phyloP scores from a whole-genome alignment of 1,284 basidiomycete species.

The Mycena sp. region DNA sequence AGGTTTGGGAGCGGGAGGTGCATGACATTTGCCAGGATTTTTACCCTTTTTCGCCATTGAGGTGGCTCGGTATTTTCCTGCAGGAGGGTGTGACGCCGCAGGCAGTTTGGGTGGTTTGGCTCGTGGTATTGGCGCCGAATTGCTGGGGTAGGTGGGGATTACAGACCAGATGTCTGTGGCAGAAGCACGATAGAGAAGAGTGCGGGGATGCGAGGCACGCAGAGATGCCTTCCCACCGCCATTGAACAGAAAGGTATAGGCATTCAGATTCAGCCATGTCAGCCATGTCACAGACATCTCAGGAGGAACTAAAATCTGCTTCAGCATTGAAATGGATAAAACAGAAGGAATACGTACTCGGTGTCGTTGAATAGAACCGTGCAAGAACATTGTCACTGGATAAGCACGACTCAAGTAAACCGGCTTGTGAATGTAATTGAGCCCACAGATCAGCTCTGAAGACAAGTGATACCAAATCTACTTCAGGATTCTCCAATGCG shows the following conservation, averaged over 20 bases:
- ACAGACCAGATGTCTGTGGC: no score
- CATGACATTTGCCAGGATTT: no score
- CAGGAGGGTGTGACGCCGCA: no score
- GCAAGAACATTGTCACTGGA: neutral
- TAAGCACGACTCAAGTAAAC: neutral
- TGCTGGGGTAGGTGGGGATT: no score
- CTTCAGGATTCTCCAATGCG: neutral
- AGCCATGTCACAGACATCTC: neutral
- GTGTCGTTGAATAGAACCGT: neutral
- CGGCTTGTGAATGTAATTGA: neutral
- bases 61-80: no score
- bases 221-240: neutral
- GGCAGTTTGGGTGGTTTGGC: no score
- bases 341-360: neutral
- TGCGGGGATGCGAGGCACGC: neutral
- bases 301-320: neutral
- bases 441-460: neutral
- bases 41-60: no score
- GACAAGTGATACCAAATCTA: neutral
- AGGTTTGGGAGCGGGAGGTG: no score
- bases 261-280: neutral
- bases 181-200: no score
- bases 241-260: constrained; percentile 8
- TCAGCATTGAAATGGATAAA: neutral
- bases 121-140: no score